These are phyloP conservation scores for Aspergillus viridinutans DNA, from an alignment of 2,329 filamentous ascomycete genomes.

Conservation along the genomic window DNA sequence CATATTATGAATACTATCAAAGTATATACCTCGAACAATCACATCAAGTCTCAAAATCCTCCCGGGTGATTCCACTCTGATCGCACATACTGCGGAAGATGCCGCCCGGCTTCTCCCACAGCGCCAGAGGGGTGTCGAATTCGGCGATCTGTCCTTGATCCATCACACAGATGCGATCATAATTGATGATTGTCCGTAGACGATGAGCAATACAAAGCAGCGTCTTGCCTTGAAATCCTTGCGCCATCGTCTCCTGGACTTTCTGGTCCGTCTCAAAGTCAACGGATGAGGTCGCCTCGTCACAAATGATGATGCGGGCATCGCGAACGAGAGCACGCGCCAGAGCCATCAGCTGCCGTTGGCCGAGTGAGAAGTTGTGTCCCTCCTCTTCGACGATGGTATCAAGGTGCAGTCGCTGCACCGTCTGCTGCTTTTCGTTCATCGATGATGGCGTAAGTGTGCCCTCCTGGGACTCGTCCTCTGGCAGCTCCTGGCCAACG, in stretches of 20 bases:
- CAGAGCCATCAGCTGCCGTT: slow-evolving; percentile 92
- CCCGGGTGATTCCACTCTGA: slow-evolving; percentile 65
- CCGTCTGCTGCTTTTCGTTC: slow-evolving; percentile 39
- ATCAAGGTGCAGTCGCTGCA: slow-evolving; percentile 54
- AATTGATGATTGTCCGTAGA: slow-evolving; percentile 81
- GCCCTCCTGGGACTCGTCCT: slow-evolving; percentile 45
- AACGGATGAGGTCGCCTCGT: slow-evolving; percentile 89
- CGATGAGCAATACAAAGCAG: slow-evolving; percentile 87
- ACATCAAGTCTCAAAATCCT: slow-evolving; percentile 30
- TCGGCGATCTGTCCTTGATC: slow-evolving; percentile 79
- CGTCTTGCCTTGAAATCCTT: slow-evolving; percentile 77
- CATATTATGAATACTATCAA: not conserved
- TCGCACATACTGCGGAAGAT: slow-evolving; percentile 92
- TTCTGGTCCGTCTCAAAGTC: slow-evolving; percentile 95
- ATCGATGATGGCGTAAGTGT: slow-evolving; percentile 32
- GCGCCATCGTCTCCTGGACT: slow-evolving; percentile 81
- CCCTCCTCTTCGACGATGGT: slow-evolving; percentile 87
- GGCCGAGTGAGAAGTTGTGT: slow-evolving; percentile 90
- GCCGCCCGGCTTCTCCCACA: slow-evolving; percentile 66
- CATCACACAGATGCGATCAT: slow-evolving; percentile 94
- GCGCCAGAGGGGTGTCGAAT: slow-evolving; percentile 38
- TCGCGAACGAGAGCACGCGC: slow-evolving; percentile 84
- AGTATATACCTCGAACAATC: not conserved
- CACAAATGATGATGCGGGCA: slow-evolving; percentile 89
- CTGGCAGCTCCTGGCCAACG: slow-evolving; percentile 44